Conservation (phyloP, 225 moss, liverwort and hornwort species). For the Straminergon stramineum region DNA sequence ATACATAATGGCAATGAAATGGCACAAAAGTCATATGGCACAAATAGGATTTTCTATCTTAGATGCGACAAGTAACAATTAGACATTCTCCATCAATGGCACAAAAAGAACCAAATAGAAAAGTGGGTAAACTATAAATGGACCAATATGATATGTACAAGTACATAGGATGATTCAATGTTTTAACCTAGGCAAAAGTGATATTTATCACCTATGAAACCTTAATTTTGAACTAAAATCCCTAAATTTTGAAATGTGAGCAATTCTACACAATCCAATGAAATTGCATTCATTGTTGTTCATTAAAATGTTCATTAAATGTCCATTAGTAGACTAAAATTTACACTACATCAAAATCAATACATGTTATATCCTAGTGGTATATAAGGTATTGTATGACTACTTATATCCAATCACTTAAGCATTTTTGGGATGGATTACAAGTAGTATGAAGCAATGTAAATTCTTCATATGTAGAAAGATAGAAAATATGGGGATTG, state of each 20-base stretch:
- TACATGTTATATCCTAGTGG: neutral
- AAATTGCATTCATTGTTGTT: neutral
- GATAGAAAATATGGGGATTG: too few species aligned
- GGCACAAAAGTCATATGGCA: fast-evolving
- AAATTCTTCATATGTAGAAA: too few species aligned
- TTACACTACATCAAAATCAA: neutral
- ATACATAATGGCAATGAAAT: neutral
- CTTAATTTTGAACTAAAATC: neutral
- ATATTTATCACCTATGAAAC: neutral
- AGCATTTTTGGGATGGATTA: too few species aligned
- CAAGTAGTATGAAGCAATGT: too few species aligned
- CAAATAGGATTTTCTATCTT: neutral
- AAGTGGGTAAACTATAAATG: fast-evolving
- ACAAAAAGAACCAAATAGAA: fast-evolving
- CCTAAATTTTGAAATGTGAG: too few species aligned
- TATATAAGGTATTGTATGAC: neutral
- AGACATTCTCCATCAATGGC: too few species aligned
- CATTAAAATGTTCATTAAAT: neutral
- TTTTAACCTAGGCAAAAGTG: neutral
- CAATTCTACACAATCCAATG: fast-evolving
- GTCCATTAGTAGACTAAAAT: neutral
- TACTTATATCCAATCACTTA: too few species aligned
- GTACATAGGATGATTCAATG: neutral
- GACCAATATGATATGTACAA: neutral
- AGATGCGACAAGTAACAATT: neutral